phyloP scores from a whole-genome alignment of 2,329 filamentous ascomycete species.

The Phialemoniopsis sp. region DNA sequence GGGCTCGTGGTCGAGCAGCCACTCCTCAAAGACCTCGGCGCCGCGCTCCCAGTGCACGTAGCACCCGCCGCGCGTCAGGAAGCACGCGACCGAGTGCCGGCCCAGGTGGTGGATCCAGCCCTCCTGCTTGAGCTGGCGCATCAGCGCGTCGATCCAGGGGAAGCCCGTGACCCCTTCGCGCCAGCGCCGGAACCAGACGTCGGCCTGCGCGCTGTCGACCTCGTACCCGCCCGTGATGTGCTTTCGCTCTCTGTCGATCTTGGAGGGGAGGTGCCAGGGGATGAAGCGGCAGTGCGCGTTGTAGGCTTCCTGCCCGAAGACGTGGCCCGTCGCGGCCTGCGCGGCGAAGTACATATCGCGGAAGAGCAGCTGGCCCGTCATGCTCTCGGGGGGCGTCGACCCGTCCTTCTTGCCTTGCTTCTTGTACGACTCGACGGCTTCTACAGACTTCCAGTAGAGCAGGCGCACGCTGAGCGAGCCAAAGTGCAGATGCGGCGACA shows the following conservation, averaged over 20 bases:
- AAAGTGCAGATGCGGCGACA: constrained; percentile 73
- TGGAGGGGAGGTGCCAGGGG: constrained; percentile 72
- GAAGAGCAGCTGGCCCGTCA: constrained; percentile 71
- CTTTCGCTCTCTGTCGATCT: constrained; percentile 30
- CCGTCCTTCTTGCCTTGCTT: constrained; percentile 49
- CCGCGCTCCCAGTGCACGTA: constrained; percentile 78
- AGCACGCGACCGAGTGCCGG: constrained; percentile 74
- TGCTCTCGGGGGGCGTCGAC: constrained; percentile 61
- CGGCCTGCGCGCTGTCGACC: constrained; percentile 58
- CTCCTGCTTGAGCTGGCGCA: constrained; percentile 67
- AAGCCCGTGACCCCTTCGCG: constrained; percentile 67
- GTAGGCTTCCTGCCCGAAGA: constrained; percentile 60
- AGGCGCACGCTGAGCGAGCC: constrained; percentile 65
- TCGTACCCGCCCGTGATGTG: constrained; percentile 56
- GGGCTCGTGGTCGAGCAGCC: constrained; percentile 69
- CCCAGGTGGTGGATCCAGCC: constrained; percentile 81
- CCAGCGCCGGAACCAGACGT: constrained; percentile 66
- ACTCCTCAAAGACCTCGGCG: constrained; percentile 73
- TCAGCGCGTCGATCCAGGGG: constrained; percentile 76
- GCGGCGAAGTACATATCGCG: constrained; percentile 82
- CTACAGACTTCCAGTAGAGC: constrained; percentile 69
- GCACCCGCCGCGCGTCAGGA: constrained; percentile 74
- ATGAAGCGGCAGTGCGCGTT: constrained; percentile 70
- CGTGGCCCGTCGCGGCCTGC: constrained; percentile 61
- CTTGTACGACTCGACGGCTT: constrained; percentile 53